These are phyloP conservation scores for Drechslera avenae DNA, from an alignment of 2,329 filamentous ascomycete genomes.

Conservation along the genomic window DNA sequence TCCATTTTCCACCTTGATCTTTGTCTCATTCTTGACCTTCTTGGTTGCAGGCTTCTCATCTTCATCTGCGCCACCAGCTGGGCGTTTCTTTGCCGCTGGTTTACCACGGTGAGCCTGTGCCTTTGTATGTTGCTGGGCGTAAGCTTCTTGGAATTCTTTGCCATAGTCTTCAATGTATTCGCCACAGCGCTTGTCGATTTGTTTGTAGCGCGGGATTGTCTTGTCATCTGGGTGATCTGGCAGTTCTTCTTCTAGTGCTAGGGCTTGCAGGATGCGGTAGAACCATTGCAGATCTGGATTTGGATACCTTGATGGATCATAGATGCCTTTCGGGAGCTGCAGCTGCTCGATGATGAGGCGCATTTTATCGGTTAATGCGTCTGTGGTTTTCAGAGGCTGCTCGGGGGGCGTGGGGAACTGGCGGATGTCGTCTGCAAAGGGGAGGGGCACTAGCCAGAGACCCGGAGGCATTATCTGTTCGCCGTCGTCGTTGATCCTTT, in stretches of 20 bases:
- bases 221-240: conserved; percentile 76
- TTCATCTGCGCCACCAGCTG: conserved; percentile 12
- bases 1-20: conserved; percentile 27
- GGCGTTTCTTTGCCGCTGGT: conserved; percentile 51
- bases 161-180: conserved; percentile 80
- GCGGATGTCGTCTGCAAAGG: conserved; percentile 87
- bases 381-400: conserved; percentile 54
- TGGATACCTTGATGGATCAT: conserved; percentile 85
- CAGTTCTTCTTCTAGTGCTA: conserved; percentile 89
- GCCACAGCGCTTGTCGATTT: conserved; percentile 85
- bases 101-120: conserved; percentile 52
- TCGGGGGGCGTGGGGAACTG: conserved; percentile 69
- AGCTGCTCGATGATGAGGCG: conserved; percentile 80
- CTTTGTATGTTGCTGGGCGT: conserved; percentile 47
- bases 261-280: conserved; percentile 88
- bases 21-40: conserved; percentile 36
- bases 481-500: conserved; percentile 65
- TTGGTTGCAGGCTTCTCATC: conserved; percentile 29
- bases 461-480: conserved; percentile 78
- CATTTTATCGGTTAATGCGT: conserved; percentile 80
- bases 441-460: conserved; percentile 85
- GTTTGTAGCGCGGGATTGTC: conserved; percentile 80
- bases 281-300: conserved; percentile 97
- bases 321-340: conserved; percentile 83
- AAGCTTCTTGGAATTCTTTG: conserved; percentile 66